phyloP scores from a whole-genome alignment of 1,139 yeast species.

The Candida sp. region DNA sequence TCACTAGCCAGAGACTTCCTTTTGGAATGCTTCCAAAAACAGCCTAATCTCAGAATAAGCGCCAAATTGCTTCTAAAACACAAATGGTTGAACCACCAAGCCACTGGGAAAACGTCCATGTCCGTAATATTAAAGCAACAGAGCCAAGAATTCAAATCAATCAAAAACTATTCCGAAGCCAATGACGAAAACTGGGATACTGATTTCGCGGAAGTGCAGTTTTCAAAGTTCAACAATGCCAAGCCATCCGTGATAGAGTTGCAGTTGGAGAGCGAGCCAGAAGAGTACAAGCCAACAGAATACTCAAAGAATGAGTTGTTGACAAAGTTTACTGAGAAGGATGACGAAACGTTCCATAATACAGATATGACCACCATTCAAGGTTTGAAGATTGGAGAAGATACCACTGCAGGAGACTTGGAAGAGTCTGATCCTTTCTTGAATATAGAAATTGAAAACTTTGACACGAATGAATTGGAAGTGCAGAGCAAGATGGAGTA shows the following conservation, averaged over 20 bases:
- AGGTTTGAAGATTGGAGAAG: background rate
- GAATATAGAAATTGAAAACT: constrained; percentile 42
- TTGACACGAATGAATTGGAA: constrained; percentile 49
- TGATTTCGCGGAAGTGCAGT: constrained; percentile 28
- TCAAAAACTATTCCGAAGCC: constrained; percentile 29
- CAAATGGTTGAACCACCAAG: constrained; percentile 54
- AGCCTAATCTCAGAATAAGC: constrained; percentile 61
- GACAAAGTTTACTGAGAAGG: constrained; percentile 33
- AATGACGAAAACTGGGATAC: constrained; percentile 42
- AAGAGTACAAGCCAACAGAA: constrained; percentile 7
- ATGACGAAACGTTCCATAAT: constrained; percentile 17
- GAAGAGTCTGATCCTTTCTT: constrained; percentile 45
- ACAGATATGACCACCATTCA: constrained; percentile 5
- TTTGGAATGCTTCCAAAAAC: constrained; percentile 77
- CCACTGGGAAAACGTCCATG: constrained; percentile 7
- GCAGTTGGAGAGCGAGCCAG: background rate
- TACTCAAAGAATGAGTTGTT: constrained; percentile 32
- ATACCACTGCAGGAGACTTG: constrained; percentile 9
- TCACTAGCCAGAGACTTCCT: constrained; percentile 65
- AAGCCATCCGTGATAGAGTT: constrained; percentile 1
- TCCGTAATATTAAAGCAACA: constrained; percentile 8
- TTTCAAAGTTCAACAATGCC: constrained; percentile 11
- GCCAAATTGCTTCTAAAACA: constrained; percentile 64
- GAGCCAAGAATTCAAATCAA: constrained; percentile 21
- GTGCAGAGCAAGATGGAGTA: constrained; percentile 48